Evolutionary conservation across 345 rosid species (phyloP).

Genomic region (Cardamine occulta): DNA sequence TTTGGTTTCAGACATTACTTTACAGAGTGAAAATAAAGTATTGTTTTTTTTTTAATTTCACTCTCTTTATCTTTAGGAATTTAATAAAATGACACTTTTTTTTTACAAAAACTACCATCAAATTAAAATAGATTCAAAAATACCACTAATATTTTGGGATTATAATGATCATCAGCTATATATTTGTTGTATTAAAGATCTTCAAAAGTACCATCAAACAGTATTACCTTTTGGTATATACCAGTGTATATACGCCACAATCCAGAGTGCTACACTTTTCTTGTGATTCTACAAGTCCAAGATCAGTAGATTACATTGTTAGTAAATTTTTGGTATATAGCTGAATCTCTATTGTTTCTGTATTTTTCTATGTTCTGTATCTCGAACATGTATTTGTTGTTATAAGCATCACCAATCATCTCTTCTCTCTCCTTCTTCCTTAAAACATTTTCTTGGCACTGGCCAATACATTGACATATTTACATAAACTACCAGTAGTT

Average conservation of each 20-base stretch:
- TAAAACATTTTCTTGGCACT: conserved; percentile 80
- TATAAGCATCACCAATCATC: conserved; percentile 79
- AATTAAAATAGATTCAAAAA: neutral
- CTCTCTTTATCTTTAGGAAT: neutral
- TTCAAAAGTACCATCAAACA: too few relatives aligned
- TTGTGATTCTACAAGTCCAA: too few relatives aligned
- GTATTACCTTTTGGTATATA: too few relatives aligned
- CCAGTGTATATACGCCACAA: too few relatives aligned
- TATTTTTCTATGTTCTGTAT: too few relatives aligned
- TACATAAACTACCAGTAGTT: neutral
- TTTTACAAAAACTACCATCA: neutral
- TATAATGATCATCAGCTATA: too few relatives aligned
- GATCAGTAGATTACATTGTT: too few relatives aligned
- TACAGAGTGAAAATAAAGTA: neutral
- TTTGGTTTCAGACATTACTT: conserved; percentile 8
- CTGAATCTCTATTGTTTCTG: too few relatives aligned
- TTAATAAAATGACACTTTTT: neutral
- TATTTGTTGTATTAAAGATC: too few relatives aligned
- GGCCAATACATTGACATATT: conserved; percentile 52
- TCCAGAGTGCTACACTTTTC: too few relatives aligned
- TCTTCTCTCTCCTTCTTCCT: conserved; percentile 83
- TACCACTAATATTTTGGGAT: neutral
- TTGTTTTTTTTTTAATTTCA: neutral
- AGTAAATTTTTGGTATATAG: too few relatives aligned
- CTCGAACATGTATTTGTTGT: conserved; percentile 69